phyloP scores from a whole-genome alignment of 768 basidiomycete genomes.

The Lyophyllum shimeji region DNA sequence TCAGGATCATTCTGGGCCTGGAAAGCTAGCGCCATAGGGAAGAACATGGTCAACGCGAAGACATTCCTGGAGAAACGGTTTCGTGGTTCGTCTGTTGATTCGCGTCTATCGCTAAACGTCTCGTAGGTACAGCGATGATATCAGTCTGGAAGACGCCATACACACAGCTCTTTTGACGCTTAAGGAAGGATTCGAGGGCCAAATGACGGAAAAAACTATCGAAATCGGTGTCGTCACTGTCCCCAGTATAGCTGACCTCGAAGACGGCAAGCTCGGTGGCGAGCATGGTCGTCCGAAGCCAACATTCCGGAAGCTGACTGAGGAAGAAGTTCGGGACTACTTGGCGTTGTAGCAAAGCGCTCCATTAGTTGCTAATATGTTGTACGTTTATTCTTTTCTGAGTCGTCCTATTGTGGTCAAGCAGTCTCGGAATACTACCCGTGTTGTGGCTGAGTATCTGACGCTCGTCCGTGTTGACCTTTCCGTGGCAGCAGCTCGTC shows the following conservation, averaged over 20 bases:
- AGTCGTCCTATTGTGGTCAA: background rate
- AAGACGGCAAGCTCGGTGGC: constrained; percentile 68
- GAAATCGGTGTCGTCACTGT: constrained; percentile 97
- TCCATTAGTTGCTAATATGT: constrained; percentile 11
- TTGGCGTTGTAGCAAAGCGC: constrained; percentile 62
- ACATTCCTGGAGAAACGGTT: constrained; percentile 97
- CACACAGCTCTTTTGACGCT: constrained; percentile 97
- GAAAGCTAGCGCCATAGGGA: constrained; percentile 99
- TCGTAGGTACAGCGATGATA: constrained; percentile 95
- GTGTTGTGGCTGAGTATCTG: background rate
- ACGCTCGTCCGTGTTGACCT: background rate
- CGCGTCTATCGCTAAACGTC: constrained; percentile 17
- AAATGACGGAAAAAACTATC: constrained; percentile 99
- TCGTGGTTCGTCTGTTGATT: constrained; percentile 18
- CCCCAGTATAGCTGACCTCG: constrained; percentile 68
- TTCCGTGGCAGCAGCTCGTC: background rate
- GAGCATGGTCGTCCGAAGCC: constrained; percentile 73
- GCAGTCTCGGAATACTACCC: background rate
- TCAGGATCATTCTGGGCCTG: constrained; percentile 99
- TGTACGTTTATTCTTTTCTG: constrained; percentile 23
- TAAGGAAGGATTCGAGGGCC: constrained; percentile 99
- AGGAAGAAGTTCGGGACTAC: constrained; percentile 98
- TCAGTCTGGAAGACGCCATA: constrained; percentile 97
- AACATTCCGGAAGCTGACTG: constrained; percentile 92
- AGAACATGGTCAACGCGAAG: constrained; percentile 99